These are phyloP conservation scores for Nymphaea thermarum DNA, from an alignment of 164 flowering plant genomes.

Conservation along the genomic window DNA sequence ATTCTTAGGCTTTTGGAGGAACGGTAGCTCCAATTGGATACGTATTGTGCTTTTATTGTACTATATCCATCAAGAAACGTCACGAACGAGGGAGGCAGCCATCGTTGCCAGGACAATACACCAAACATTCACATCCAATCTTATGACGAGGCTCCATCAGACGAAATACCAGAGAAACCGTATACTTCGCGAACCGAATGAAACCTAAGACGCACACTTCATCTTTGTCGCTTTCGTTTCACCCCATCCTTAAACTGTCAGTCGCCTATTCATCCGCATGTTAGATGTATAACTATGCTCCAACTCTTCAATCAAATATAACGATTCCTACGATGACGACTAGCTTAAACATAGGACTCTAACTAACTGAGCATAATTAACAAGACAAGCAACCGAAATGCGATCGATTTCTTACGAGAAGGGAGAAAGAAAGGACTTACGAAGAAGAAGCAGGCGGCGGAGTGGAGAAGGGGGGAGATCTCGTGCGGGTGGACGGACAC, in stretches of 20 bases:
- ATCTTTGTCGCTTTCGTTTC: neutral
- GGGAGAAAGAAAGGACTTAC: slow-evolving; percentile 25
- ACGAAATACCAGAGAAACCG: too few relatives aligned
- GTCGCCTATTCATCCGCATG: neutral
- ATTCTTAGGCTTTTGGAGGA: too few relatives aligned
- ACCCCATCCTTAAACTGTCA: neutral
- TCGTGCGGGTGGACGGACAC: slow-evolving; percentile 87
- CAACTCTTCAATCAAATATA: neutral
- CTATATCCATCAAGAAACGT: too few relatives aligned
- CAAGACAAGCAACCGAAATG: neutral
- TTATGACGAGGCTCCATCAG: too few relatives aligned
- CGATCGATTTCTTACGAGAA: neutral
- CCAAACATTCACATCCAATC: too few relatives aligned
- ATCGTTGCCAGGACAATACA: too few relatives aligned
- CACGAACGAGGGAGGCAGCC: too few relatives aligned
- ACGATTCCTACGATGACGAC: too few relatives aligned
- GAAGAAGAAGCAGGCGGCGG: slow-evolving; percentile 86
- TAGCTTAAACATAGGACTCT: neutral
- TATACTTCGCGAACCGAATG: too few relatives aligned
- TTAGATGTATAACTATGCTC: neutral
- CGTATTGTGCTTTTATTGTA: too few relatives aligned
- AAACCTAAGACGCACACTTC: too few relatives aligned
- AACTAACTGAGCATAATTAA: neutral
- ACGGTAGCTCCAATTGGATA: too few relatives aligned
- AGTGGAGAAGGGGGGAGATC: slow-evolving; percentile 56